A percentile compares a stretch with the other conserved stretches of the same genome.
Conservation (phyloP, 2,329 filamentous ascomycete species). For the Biscogniauxia marginata region DNA sequence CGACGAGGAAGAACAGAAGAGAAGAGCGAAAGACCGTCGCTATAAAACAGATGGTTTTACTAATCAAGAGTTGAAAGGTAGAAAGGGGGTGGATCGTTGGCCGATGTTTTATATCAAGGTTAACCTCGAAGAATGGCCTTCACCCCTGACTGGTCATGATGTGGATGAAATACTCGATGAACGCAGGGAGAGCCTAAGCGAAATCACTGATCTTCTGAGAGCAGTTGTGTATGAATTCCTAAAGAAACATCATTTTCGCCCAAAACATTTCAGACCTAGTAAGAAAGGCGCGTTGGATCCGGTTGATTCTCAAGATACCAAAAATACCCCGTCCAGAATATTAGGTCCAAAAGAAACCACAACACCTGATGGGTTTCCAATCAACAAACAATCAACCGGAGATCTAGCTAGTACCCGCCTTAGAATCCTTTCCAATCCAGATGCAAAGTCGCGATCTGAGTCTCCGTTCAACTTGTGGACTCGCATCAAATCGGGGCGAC, state of each 20-base stretch:
- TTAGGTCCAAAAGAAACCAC: constrained; percentile 8
- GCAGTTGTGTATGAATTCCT: constrained; percentile 74
- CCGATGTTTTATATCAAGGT: constrained; percentile 87
- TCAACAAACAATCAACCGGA: constrained; percentile 10
- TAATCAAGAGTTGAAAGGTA: constrained; percentile 50
- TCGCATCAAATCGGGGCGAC: constrained; percentile 35
- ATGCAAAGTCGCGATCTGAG: constrained; percentile 28
- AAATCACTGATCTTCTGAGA: constrained; percentile 63
- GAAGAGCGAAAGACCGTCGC: constrained; percentile 19
- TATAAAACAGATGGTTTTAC: constrained; percentile 48
- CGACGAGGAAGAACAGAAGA: constrained; percentile 33
- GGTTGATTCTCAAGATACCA: constrained; percentile 1
- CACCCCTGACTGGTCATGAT: constrained; percentile 21
- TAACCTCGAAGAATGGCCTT: constrained; percentile 30
- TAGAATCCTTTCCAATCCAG: constrained; percentile 41
- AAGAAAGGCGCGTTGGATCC: neutral
- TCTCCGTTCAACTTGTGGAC: constrained; percentile 38
- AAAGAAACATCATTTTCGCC: constrained; percentile 66
- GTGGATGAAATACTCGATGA: constrained; percentile 45
- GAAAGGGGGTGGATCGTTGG: constrained; percentile 75
- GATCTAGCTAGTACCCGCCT: constrained; percentile 30
- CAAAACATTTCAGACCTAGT: constrained; percentile 36
- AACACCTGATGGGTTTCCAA: neutral
- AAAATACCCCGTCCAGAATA: constrained; percentile 7
- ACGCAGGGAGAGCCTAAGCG: constrained; percentile 48